Percentiles rank a stretch among this genome's conserved stretches.
phyloP scores from a whole-genome alignment of 2,329 filamentous ascomycete species.

The Emmonsiellopsis sp. region DNA sequence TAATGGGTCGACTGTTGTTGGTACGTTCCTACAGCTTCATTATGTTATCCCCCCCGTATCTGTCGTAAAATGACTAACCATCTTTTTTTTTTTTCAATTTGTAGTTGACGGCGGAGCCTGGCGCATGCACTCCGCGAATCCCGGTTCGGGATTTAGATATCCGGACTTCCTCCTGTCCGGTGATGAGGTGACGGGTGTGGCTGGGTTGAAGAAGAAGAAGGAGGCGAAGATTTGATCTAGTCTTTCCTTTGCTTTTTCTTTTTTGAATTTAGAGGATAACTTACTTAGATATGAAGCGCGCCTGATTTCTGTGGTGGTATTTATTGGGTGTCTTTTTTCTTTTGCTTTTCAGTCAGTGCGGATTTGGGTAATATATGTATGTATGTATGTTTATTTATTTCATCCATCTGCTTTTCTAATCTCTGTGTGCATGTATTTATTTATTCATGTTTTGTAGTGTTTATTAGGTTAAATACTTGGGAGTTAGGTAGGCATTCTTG shows the following conservation, averaged over 20 bases:
- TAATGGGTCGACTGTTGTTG: constrained; percentile 70
- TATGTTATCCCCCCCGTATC: not conserved
- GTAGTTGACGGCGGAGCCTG: constrained; percentile 35
- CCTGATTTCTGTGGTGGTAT: not conserved
- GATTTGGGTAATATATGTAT: too few relatives aligned
- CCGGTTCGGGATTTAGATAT: constrained; percentile 39
- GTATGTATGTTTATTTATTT: too few relatives aligned
- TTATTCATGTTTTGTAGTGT: too few relatives aligned
- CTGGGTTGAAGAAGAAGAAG: constrained; percentile 46
- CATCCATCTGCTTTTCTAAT: too few relatives aligned
- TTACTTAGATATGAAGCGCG: too few relatives aligned
- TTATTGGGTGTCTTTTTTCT: not conserved
- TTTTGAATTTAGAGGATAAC: not conserved
- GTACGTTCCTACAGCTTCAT: constrained; percentile 21
- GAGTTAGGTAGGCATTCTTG: too few relatives aligned
- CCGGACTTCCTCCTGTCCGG: constrained; percentile 52
- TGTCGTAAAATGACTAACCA: not conserved
- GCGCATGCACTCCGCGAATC: constrained; percentile 25
- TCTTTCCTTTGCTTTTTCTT: not conserved
- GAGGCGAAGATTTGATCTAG: constrained; percentile 40
- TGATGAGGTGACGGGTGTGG: constrained; percentile 47
- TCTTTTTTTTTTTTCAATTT: not conserved
- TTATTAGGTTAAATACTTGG: too few relatives aligned
- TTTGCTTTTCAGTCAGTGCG: not conserved
- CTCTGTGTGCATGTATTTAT: too few relatives aligned